phyloP scores from a whole-genome alignment of 495 filamentous ascomycete species.

The Elaphomyces granulatus region DNA sequence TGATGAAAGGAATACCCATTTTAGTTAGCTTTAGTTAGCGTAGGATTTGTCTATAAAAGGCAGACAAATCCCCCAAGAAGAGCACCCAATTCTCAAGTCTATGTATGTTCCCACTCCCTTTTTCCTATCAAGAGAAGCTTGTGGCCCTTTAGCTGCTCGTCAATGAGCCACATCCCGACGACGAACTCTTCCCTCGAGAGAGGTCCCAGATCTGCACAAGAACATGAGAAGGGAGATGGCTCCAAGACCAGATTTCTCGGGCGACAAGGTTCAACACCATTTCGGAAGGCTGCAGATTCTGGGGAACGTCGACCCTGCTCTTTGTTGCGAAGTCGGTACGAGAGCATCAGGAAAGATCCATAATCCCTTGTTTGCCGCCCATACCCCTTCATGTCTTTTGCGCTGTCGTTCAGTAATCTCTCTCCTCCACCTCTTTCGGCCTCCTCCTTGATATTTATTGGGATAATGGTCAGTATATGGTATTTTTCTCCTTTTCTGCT shows the following conservation, averaged over 20 bases:
- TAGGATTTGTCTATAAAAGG: too few species aligned
- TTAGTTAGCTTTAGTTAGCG: too few species aligned
- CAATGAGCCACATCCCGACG: slow-evolving; percentile 90
- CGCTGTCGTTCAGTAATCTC: slow-evolving; percentile 62
- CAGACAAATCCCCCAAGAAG: too few species aligned
- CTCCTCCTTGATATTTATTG: slow-evolving; percentile 79
- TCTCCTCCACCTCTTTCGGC: slow-evolving; percentile 70
- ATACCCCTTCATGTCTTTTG: slow-evolving; percentile 87
- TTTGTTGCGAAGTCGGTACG: too few species aligned
- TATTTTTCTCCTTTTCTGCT: slow-evolving; percentile 34
- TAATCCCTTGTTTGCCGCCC: slow-evolving; percentile 84
- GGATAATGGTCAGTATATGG: slow-evolving; percentile 47
- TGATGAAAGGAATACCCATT: too few species aligned
- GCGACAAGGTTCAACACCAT: slow-evolving; percentile 66
- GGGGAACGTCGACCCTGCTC: too few species aligned
- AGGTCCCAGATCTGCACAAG: slow-evolving; percentile 77
- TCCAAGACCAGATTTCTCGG: slow-evolving; percentile 74
- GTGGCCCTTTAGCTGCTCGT: slow-evolving; percentile 73
- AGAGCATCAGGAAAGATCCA: slow-evolving; percentile 20
- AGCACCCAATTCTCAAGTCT: too few species aligned
- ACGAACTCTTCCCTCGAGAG: slow-evolving; percentile 76
- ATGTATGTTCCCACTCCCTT: too few species aligned
- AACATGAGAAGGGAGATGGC: slow-evolving; percentile 48
- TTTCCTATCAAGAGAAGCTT: too few species aligned
- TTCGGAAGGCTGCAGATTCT: slow-evolving; percentile 28